A percentile compares a stretch with the other conserved stretches of the same genome.
Conservation (phyloP, 192 early-diverging fungal species). For the Coemansia sp. region DNA sequence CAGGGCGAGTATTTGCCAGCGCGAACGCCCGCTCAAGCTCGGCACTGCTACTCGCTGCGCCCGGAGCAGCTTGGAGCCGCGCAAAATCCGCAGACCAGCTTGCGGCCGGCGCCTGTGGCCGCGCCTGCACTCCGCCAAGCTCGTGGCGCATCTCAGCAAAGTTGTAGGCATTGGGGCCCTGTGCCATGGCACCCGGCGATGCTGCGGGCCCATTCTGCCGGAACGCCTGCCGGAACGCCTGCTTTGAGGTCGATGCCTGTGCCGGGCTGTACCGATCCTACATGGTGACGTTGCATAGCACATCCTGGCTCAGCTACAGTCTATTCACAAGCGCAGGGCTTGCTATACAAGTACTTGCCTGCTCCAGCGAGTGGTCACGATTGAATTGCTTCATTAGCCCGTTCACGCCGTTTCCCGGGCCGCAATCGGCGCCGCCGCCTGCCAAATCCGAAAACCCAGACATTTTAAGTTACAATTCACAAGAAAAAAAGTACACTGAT, state of each 20-base stretch:
- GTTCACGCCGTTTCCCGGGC: constrained; percentile 70
- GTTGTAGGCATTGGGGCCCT: constrained; percentile 53
- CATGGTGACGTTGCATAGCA: too few species aligned
- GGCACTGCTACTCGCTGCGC: constrained; percentile 23
- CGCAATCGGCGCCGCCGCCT: constrained; percentile 66
- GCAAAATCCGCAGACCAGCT: constrained; percentile 75
- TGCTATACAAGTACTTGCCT: constrained; percentile 55
- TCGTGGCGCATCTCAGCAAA: constrained; percentile 69
- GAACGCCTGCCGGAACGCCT: constrained; percentile 44
- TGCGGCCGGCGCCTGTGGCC: constrained; percentile 16
- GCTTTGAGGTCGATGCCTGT: constrained; percentile 38
- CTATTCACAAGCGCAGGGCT: background rate
- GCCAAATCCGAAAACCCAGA: constrained; percentile 59
- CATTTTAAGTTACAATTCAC: constrained; percentile 25
- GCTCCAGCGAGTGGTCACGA: constrained; percentile 72
- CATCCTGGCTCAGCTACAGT: too few species aligned
- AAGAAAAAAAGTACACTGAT: background rate
- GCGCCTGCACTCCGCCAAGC: constrained; percentile 54
- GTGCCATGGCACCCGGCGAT: constrained; percentile 14
- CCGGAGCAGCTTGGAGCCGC: constrained; percentile 46
- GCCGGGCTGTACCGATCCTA: constrained; percentile 41
- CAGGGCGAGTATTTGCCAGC: constrained; percentile 4
- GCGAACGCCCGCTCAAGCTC: constrained; percentile 47
- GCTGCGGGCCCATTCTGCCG: constrained; percentile 24
- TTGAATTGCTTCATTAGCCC: constrained; percentile 78